A percentile compares a stretch with the other conserved stretches of the same genome.
Conservation (phyloP, 371 early-diverging fungal genomes). For the Choanephora cucurbitarum region DNA sequence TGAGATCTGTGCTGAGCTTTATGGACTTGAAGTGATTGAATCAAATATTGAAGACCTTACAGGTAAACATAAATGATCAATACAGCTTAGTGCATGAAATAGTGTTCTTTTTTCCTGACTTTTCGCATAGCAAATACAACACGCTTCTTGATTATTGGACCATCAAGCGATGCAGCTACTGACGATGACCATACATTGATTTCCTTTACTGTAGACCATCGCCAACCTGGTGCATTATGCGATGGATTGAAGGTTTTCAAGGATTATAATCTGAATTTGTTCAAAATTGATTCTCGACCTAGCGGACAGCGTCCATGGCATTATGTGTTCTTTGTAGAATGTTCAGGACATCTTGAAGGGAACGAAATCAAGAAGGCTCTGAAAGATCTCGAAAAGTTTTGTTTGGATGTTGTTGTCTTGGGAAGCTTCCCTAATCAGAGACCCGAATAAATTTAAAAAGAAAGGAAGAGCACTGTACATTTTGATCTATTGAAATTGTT, state of each 20-base stretch:
- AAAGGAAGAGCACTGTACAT: too few species aligned
- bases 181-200: constrained; percentile 80
- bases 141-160: constrained; percentile 87
- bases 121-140: constrained; percentile 88
- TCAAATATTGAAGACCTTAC: constrained; percentile 73
- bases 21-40: constrained; percentile 75
- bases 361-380: constrained; percentile 64
- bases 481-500: too few species aligned
- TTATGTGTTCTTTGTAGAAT: constrained; percentile 90
- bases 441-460: constrained; percentile 33
- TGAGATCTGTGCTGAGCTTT: constrained; percentile 79
- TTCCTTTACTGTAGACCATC: constrained; percentile 87
- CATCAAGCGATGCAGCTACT: constrained; percentile 70
- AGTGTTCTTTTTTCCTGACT: not conserved
- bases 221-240: constrained; percentile 87
- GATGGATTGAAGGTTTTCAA: constrained; percentile 86
- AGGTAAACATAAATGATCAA: constrained; percentile 3
- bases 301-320: constrained; percentile 84
- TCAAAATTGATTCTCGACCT: constrained; percentile 92
- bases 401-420: constrained; percentile 75
- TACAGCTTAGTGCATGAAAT: not conserved
- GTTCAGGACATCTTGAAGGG: constrained; percentile 78
- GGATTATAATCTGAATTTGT: constrained; percentile 78
- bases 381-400: constrained; percentile 65
- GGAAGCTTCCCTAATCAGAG: constrained; percentile 85